Percentiles rank a stretch among this genome's conserved stretches.
Evolutionary conservation across 108 stramenopile genomes (phyloP).

Genomic region (Thalassiosira profunda): DNA sequence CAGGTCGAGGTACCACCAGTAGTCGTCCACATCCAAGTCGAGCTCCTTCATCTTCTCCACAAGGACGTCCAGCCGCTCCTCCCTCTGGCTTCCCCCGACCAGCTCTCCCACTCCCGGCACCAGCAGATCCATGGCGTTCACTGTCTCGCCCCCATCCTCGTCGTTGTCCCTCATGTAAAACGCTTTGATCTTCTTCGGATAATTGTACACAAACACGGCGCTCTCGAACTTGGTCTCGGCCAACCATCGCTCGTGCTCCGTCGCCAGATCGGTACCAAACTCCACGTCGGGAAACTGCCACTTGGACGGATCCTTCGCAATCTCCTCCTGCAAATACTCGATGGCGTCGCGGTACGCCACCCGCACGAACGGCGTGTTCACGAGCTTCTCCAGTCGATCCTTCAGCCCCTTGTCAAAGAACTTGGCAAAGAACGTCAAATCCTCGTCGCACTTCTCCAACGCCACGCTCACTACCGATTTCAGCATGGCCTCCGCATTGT

Average conservation of each 20-base stretch:
- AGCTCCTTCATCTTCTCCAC: constrained; percentile 91
- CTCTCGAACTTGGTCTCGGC: constrained; percentile 93
- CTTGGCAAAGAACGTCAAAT: constrained; percentile 92
- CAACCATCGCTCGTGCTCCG: constrained; percentile 98
- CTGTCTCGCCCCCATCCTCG: constrained; percentile 95
- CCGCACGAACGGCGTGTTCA: constrained; percentile 83
- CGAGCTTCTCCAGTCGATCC: constrained; percentile 79
- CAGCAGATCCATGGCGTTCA: constrained; percentile 98
- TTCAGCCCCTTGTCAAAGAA: constrained; percentile 94
- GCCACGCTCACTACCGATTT: constrained; percentile 86
- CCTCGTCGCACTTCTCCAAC: constrained; percentile 85
- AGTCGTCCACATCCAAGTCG: constrained; percentile 91
- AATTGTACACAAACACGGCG: constrained; percentile 98
- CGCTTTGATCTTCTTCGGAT: constrained; percentile 97
- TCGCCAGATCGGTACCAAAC: constrained; percentile 97
- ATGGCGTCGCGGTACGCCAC: constrained; percentile 95
- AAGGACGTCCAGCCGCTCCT: constrained; percentile 92
- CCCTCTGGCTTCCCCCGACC: constrained; percentile 98
- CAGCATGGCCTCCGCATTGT: constrained; percentile 96
- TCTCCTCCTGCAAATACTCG: constrained; percentile 91
- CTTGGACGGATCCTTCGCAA: constrained; percentile 94
- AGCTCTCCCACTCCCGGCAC: constrained; percentile 99
- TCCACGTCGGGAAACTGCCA: constrained; percentile 98
- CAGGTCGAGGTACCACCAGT: constrained; percentile 98
- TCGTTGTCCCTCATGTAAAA: constrained; percentile 99